These are phyloP conservation scores for Tricholoma flavovirens DNA, from an alignment of 768 basidiomycete species.

Conservation along the genomic window DNA sequence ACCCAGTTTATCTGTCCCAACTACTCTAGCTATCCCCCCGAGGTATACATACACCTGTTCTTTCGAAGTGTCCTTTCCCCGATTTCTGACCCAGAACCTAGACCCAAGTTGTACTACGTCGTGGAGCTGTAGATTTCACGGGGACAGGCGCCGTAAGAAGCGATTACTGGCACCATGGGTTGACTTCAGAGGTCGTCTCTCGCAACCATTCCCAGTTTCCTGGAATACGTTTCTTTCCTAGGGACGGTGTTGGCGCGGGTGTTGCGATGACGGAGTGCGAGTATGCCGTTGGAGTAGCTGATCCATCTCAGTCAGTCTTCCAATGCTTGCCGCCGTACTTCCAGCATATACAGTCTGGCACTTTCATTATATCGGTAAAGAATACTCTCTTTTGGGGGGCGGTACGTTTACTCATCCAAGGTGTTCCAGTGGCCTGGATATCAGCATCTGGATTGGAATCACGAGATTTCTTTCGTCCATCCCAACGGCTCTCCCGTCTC, in stretches of 20 bases:
- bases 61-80: neutral
- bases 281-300: slow-evolving; percentile 7
- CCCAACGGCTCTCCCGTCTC: slow-evolving; percentile 4
- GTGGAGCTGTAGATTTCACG: slow-evolving; percentile 10
- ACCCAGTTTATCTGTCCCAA: neutral
- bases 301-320: slow-evolving; percentile 1
- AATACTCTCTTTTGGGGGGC: neutral
- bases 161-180: slow-evolving; percentile 13
- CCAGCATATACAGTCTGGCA: slow-evolving; percentile 2
- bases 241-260: slow-evolving; percentile 9
- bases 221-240: slow-evolving; percentile 6
- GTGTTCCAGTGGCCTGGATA: slow-evolving; percentile 11
- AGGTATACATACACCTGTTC: neutral
- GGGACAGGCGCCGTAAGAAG: slow-evolving; percentile 6
- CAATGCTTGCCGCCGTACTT: slow-evolving; percentile 3
- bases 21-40: neutral
- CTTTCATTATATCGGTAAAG: slow-evolving; percentile 7
- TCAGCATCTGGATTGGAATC: slow-evolving; percentile 10
- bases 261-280: slow-evolving; percentile 13
- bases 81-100: neutral
- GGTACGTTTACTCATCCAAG: neutral
- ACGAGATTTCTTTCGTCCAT: slow-evolving; percentile 6
- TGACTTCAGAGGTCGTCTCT: slow-evolving; percentile 3
- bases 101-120: slow-evolving; percentile 1
- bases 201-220: slow-evolving; percentile 8